These are phyloP conservation scores for Miscanthus lutarioriparius DNA, from an alignment of 176 grass and related monocot genomes.

Conservation along the genomic window DNA sequence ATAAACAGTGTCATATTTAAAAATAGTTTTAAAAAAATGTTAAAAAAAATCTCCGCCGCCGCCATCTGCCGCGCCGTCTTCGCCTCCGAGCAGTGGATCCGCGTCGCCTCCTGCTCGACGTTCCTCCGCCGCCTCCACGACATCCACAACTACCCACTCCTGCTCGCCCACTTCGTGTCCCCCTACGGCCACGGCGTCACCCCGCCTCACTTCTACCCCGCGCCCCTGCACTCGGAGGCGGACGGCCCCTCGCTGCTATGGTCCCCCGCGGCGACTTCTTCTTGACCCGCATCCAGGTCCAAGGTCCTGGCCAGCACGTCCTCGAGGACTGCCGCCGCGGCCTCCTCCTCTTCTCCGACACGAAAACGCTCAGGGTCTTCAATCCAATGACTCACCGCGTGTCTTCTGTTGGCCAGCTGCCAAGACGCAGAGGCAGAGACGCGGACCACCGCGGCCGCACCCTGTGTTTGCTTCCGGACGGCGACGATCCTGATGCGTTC, in stretches of 20 bases:
- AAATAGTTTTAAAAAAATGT: too few species aligned
- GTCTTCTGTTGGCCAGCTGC: not conserved
- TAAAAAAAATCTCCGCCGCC: not conserved
- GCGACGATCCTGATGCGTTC: not conserved
- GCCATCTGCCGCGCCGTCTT: not conserved
- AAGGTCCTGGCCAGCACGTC: not conserved
- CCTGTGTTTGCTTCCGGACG: not conserved
- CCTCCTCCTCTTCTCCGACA: not conserved
- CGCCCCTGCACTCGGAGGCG: not conserved
- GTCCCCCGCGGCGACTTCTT: not conserved
- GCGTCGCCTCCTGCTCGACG: not conserved
- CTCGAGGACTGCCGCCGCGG: not conserved
- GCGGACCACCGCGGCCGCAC: not conserved
- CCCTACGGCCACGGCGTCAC: not conserved
- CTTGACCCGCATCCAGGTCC: not conserved
- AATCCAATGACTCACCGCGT: not conserved
- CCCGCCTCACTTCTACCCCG: not conserved
- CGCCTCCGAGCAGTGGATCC: not conserved
- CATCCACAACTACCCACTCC: not conserved
- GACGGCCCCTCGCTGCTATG: not conserved
- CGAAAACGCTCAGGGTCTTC: not conserved
- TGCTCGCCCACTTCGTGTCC: not conserved
- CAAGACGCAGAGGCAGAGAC: not conserved
- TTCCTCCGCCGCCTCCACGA: not conserved
- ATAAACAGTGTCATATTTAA: too few species aligned